Base-by-base conservation (phyloP, 2,329 filamentous ascomycete species). In the Phaeosphaeria sp. region DNA sequence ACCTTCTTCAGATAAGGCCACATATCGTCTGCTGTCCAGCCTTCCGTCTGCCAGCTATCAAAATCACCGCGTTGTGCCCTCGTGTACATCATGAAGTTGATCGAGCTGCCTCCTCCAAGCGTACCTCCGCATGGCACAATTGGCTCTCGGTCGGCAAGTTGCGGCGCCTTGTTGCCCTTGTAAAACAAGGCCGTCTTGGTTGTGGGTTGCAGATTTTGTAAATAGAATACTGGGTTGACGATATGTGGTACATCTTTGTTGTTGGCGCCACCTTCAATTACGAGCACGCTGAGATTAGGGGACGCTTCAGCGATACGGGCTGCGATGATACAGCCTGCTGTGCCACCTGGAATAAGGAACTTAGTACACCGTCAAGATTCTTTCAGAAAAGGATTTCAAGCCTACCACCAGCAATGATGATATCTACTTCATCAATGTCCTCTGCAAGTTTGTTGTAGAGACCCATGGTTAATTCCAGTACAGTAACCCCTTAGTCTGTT, bases 81-180 rank as follows among this genome's bases (percentile, higher is more conserved):
- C 2, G 79, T 80, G 62, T 82, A 82, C 72, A 73, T 72, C 75
- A 79, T 76, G 61, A 74, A 73, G 55, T 79, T 78, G 55, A 78
- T 79, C 0, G 74, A 76, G 21, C 70, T 74, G 6, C 87, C 87
- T 6, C 89, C 89, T 18, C 89, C 89, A 0, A 91, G 79, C 0
- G 85, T 82, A 22, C 82, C 80, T 51, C 80, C 80, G 13, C 67
- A 75, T 11, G 78, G 77, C 6, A 82, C 77, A 21, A 81, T 75
- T 2, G 74, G 76, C 54, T 79, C 78, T n/a, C 83, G 74, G 15
- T 79, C 77, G 46, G 78, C 80, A 2, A 86, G 77, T 21, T 82
- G 66, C 36, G 79, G 71, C 0, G 79, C 79, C 27, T 80, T 67
- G 42, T 81, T 82, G 2, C 78, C 77, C 60, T 83, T 77, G 68